Evolutionary conservation across 306 rosid genomes (phyloP), one percentile per base, ranked within the genome.

Genomic region (Malus asiatica): DNA sequence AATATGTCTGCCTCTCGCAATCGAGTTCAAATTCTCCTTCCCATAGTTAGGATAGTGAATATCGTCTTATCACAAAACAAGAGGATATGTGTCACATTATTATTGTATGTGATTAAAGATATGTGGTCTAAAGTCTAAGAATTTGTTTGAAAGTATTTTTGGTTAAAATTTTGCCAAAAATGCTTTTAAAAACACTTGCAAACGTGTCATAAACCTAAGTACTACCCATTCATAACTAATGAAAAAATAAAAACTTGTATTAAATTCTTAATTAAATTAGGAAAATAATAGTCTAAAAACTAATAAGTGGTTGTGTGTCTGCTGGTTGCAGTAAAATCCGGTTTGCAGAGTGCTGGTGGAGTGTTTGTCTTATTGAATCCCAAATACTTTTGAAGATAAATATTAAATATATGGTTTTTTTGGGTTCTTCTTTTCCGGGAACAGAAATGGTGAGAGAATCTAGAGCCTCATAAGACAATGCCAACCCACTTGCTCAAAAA

Each of bases 381-480:
- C 55, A 51, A 72, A 22, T 66, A 18, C 27, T 67, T 58, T 76
- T 40, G 11, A 46, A 72, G 33, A 68, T 35, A n/a, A 30, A 11
- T 38, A 32, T 18, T 30, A 46, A 10, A 57, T 10, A 27, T 5
- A 4, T 38, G 42, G 2, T 6, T 51, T 57, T 40, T n/a, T 25
- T 60, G 15, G 0, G 35, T 42, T 32, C 18, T 62, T 25, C 15
- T 14, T 51, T 44, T 15, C 59, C 68, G 82, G 68, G 68, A 45
- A 70, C 71, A 70, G 60, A 63, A 76, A 70, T 72, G 70, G 77
- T 46, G 86, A 81, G 87, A 83, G 89, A 85, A 88, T 88, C 91
- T 81, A 88, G 86, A 83, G 80, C 76, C 80, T 77, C 76, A 57
- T 67, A 66, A 8, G 79, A 75, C 83, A 79, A 38, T 70, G 30